Conservation (phyloP, 305 asterid genomes). For the Fraxinus xanthoxyloides region DNA sequence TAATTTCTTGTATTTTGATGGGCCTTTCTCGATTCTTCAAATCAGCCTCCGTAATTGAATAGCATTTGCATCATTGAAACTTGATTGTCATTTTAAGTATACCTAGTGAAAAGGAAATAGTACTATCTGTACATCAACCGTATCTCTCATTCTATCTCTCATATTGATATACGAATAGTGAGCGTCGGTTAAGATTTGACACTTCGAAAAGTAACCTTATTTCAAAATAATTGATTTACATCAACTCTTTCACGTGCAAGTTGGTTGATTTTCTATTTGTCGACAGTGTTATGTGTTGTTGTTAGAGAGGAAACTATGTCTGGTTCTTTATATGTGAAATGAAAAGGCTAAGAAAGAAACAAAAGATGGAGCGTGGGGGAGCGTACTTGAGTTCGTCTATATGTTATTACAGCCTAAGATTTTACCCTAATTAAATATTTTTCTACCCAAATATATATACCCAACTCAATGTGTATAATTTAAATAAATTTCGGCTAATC, state of each 20-base stretch:
- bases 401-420: too few relatives aligned
- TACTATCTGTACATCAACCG: background rate
- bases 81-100: conserved; percentile 28
- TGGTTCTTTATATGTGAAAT: conserved; percentile 20
- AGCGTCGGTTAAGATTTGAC: background rate
- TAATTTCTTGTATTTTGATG: conserved; percentile 24
- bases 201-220: background rate
- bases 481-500: background rate
- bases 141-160: background rate
- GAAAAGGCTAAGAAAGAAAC: conserved; percentile 8
- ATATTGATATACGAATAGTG: background rate
- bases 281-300: conserved; percentile 19
- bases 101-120: conserved; percentile 9
- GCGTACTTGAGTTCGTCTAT: background rate
- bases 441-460: too few relatives aligned
- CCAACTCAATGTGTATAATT: background rate
- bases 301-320: conserved; percentile 14
- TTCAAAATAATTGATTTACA: conserved; percentile 16
- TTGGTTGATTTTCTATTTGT: conserved; percentile 31
- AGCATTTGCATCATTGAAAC: conserved; percentile 22
- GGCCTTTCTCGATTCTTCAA: background rate
- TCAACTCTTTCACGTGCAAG: conserved; percentile 34
- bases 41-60: background rate
- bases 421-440: too few relatives aligned
- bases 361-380: background rate